A percentile compares a stretch with the other conserved stretches of the same genome.
These are phyloP conservation scores for Cinchona pubescens DNA, from an alignment of 257 asterid genomes.

Conservation along the genomic window DNA sequence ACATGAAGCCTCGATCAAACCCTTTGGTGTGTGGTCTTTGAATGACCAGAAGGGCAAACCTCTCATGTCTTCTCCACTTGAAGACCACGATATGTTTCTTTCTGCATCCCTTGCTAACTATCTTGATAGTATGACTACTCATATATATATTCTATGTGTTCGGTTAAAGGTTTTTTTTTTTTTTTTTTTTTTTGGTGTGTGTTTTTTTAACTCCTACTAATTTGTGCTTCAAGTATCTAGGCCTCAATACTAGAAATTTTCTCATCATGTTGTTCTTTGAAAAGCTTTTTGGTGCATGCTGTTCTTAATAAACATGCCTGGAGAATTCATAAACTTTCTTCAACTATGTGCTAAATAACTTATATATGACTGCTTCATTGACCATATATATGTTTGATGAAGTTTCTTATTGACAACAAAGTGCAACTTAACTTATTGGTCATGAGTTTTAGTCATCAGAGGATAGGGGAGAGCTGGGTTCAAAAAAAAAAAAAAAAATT, in stretches of 20 bases:
- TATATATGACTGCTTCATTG: not conserved
- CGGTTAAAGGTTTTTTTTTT: too few species aligned
- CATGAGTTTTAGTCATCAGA: too few species aligned
- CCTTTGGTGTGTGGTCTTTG: not conserved
- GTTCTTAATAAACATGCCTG: not conserved
- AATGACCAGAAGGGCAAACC: not conserved
- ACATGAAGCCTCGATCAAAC: not conserved
- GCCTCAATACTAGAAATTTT: not conserved
- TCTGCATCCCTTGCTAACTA: constrained; percentile 34
- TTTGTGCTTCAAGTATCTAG: not conserved
- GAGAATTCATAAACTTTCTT: not conserved
- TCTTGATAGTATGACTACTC: constrained; percentile 27
- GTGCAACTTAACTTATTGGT: too few species aligned
- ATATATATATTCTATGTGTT: too few species aligned
- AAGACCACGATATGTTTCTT: constrained; percentile 9
- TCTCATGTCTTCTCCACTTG: constrained; percentile 15
- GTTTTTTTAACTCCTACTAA: not conserved
- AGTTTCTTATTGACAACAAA: too few species aligned
- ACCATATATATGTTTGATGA: not conserved
- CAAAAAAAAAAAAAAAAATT: too few species aligned
- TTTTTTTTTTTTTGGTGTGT: not conserved
- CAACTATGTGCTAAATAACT: not conserved
- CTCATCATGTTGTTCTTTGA: too few species aligned
- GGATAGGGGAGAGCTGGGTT: too few species aligned
- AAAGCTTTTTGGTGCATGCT: not conserved